Evolutionary conservation across 176 grass and related monocot species (phyloP).

Genomic region (Aegilops bicornis): DNA sequence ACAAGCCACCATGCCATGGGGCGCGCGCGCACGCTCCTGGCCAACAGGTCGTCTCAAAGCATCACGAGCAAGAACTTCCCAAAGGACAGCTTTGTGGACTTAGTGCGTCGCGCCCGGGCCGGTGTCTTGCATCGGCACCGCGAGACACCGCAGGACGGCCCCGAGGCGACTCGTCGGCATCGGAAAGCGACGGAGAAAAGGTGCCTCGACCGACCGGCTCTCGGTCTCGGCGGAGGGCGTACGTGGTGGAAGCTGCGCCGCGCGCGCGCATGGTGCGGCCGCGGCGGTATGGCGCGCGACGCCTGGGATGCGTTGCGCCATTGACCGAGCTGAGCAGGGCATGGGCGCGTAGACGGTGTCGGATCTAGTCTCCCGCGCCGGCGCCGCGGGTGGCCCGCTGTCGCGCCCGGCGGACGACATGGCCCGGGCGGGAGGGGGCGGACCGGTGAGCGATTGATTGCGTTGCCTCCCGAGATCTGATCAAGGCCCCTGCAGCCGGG

Average conservation of each 20-base stretch:
- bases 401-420: background rate
- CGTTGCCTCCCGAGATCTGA: background rate
- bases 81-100: background rate
- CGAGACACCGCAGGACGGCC: constrained; percentile 13
- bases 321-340: background rate
- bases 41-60: background rate
- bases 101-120: background rate
- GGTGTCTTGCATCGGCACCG: background rate
- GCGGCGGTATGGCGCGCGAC: background rate
- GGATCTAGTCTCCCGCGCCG: constrained; percentile 36
- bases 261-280: too few relatives aligned
- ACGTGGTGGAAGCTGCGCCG: background rate
- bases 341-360: constrained; percentile 13
- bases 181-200: constrained; percentile 4
- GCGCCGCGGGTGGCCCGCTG: constrained; percentile 12
- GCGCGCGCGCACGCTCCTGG: background rate
- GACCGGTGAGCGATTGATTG: background rate
- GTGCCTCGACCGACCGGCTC: too few relatives aligned
- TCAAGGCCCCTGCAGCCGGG: background rate
- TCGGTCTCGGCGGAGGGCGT: background rate
- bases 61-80: background rate
- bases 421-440: background rate
- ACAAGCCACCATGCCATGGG: background rate
- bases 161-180: background rate
- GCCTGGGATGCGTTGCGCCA: background rate